A percentile compares a stretch with the other conserved stretches of the same genome.
Evolutionary conservation across 805 yeast species (phyloP).

Genomic region (Metschnikowia cerradonensis): DNA sequence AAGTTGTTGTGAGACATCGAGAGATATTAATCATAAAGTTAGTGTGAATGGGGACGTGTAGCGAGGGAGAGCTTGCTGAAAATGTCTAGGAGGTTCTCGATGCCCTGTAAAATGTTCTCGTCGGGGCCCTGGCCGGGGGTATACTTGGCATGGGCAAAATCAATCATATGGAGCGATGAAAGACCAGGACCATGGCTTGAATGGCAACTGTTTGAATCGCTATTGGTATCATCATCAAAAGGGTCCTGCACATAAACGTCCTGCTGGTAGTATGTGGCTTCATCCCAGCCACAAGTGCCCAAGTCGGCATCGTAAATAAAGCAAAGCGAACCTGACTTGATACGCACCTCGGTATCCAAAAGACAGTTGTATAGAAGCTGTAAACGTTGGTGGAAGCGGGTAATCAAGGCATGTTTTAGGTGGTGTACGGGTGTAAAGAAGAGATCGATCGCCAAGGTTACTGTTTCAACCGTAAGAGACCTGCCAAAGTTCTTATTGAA

Average conservation of each 20-base stretch:
- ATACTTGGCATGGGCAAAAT: conserved; percentile 81
- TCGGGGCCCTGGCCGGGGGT: conserved; percentile 66
- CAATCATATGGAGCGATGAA: conserved; percentile 60
- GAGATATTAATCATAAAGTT: background rate
- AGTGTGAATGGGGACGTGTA: background rate
- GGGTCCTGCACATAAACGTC: conserved; percentile 26
- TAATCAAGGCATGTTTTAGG: conserved; percentile 30
- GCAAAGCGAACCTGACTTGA: conserved; percentile 69
- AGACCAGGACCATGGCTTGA: conserved; percentile 11
- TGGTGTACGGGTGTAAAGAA: conserved; percentile 38
- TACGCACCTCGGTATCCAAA: conserved; percentile 55
- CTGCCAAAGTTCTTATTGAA: conserved; percentile 76
- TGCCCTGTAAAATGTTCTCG: conserved; percentile 64
- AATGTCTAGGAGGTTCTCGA: conserved; percentile 53
- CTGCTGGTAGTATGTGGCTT: conserved; percentile 10
- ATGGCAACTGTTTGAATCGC: conserved; percentile 20
- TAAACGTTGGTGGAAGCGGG: conserved; percentile 53
- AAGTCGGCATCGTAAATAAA: conserved; percentile 78
- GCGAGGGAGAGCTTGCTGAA: conserved; percentile 26
- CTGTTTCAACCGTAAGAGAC: conserved; percentile 39
- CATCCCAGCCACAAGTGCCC: conserved; percentile 22
- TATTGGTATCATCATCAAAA: conserved; percentile 23
- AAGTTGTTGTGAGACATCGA: conserved; percentile 50
- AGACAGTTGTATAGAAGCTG: conserved; percentile 65
- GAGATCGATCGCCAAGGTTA: conserved; percentile 42